Conservation (phyloP, 176 grass and related monocot species). For the Triticum aestivum region DNA sequence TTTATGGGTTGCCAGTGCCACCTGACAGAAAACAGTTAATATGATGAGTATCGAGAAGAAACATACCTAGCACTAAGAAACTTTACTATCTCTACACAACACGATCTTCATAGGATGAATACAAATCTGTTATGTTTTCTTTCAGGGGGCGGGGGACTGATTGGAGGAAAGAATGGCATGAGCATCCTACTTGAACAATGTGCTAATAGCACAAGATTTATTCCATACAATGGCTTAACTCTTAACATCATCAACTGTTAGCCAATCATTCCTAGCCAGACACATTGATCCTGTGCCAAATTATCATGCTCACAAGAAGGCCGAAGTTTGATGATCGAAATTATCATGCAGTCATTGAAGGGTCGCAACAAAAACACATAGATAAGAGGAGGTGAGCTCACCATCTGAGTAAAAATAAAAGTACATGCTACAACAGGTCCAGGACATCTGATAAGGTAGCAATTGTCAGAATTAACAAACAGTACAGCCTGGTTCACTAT, state of each 20-base stretch:
- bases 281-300: background rate
- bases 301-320: slow-evolving; percentile 14
- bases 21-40: slow-evolving; percentile 19
- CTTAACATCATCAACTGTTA: background rate
- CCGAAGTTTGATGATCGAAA: background rate
- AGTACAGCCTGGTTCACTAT: slow-evolving; percentile 38
- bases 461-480: slow-evolving; percentile 31
- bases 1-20: slow-evolving; percentile 30
- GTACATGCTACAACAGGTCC: slow-evolving; percentile 21
- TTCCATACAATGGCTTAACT: background rate
- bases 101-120: slow-evolving; percentile 10
- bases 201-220: background rate
- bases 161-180: background rate
- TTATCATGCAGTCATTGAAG: background rate
- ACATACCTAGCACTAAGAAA: background rate
- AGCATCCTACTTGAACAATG: background rate
- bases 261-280: background rate
- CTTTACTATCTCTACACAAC: background rate
- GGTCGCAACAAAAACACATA: background rate
- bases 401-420: slow-evolving; percentile 35
- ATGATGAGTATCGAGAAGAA: background rate
- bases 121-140: background rate
- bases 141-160: background rate
- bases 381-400: background rate
- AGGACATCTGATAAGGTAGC: slow-evolving; percentile 20